Evolutionary conservation across 2,329 filamentous ascomycete genomes (phyloP), one percentile per base, ranked within the genome.

Genomic region (Geosmithia flava): DNA sequence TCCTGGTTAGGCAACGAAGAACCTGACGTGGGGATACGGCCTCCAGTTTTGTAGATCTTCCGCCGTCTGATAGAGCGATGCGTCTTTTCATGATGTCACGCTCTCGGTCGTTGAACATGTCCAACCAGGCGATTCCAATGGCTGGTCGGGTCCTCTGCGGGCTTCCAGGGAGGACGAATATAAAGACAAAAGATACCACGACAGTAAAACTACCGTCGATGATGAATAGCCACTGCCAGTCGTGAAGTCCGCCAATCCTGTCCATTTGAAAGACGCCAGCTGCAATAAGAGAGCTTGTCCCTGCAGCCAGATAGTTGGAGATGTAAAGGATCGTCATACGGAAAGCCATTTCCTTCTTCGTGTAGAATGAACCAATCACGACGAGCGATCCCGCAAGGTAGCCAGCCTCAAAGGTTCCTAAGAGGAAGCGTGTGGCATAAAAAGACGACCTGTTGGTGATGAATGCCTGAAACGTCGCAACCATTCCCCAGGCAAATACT

Each of bases 381-480:
- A 59, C 69, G 1, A 68, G 56, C 13, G 59, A 57, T 15, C 70
- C 71, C 3, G 0, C 74, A 47, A 78, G 76, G 51, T 74, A 78
- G 1, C 75, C 75, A 1, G 70, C 69, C 55, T 78, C 75, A 3
- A 67, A 68, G 13, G 77, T 59, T 1, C 74, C 74, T 1, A 78
- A 66, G 1, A 78, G 58, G 47, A 78, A 65, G 0, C 75, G 64
- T 0, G 72, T 74, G 0, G 62, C 65, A 23, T 77, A 59, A 53
- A 69, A 78, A 2, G 65, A 65, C 2, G 62, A 63, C 41, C 72
- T 71, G 33, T 61, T 67, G 20, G 61, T 62, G 44, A 72, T 64
- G 53, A 74, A 78, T 2, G 71, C 67, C 54, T 78, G 75, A 53
- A 77, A 75, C 0, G 71, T 74, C 20, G 67, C 70, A 46, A 78